Evolutionary conservation across 2,329 filamentous ascomycete species (phyloP).

Genomic region (Colletotrichum ledebouriae): DNA sequence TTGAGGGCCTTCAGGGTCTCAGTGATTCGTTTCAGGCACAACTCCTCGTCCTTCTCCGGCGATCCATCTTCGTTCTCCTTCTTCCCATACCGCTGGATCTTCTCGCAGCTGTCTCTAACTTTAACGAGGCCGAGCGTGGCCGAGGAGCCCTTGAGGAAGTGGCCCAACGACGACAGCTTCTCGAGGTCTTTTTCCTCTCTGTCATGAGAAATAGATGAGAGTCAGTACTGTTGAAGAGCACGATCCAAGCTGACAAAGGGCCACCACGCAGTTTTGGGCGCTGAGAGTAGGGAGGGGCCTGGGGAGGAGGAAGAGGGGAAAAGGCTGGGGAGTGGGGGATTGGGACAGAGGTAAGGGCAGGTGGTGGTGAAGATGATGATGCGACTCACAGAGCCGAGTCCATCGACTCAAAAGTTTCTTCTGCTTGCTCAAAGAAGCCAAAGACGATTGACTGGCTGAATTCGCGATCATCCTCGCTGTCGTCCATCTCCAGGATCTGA

Average conservation of each 20-base stretch:
- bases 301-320: conserved; percentile 15
- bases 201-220: conserved; percentile 38
- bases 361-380: conserved; percentile 20
- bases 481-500: conserved; percentile 99
- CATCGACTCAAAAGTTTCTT: conserved; percentile 89
- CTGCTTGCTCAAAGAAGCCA: conserved; percentile 93
- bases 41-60: conserved; percentile 73
- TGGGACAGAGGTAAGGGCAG: conserved; percentile 12
- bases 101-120: conserved; percentile 93
- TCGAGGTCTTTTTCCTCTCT: conserved; percentile 78
- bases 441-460: conserved; percentile 92
- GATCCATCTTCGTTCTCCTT: conserved; percentile 83
- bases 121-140: conserved; percentile 92
- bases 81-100: conserved; percentile 94
- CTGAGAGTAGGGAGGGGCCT: conserved; percentile 18
- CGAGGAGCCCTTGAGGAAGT: conserved; percentile 97
- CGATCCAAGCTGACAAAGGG: background rate
- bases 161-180: conserved; percentile 86
- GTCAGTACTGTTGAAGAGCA: conserved; percentile 30
- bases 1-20: conserved; percentile 80
- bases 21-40: conserved; percentile 78
- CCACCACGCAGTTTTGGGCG: conserved; percentile 5
- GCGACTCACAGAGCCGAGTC: conserved; percentile 81
- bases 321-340: conserved; percentile 29
- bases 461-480: conserved; percentile 84